Evolutionary conservation across 2,329 filamentous ascomycete genomes (phyloP).

Genomic region (Fusarium verrucosum): DNA sequence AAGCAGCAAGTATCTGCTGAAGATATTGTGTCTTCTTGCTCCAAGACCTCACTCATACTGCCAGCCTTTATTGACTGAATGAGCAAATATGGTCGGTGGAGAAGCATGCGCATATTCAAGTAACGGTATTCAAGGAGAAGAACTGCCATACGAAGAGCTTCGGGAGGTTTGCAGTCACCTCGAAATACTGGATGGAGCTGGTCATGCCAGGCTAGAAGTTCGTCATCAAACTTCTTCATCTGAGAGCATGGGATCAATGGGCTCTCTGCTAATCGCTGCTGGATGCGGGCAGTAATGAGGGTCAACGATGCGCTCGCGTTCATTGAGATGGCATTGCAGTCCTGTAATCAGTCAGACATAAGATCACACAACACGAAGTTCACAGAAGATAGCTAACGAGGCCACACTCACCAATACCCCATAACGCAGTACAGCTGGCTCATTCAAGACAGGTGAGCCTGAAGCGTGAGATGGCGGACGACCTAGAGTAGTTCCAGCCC

Average conservation of each 20-base stretch:
- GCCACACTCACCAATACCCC: neutral
- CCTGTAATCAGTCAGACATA: neutral
- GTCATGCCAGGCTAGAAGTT: neutral
- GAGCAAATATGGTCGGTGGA: conserved; percentile 12
- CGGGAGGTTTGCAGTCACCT: neutral
- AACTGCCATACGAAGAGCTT: neutral
- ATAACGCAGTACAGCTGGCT: neutral
- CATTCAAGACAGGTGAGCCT: conserved; percentile 52
- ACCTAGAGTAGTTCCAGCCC: conserved; percentile 76
- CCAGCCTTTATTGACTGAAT: neutral
- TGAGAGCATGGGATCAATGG: conserved; percentile 74
- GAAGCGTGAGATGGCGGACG: conserved; percentile 55
- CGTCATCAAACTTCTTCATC: neutral
- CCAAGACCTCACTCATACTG: rapidly evolving
- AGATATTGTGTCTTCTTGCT: neutral
- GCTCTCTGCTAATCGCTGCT: conserved; percentile 76
- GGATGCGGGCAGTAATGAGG: conserved; percentile 79
- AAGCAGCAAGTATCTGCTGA: neutral
- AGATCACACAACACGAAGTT: neutral
- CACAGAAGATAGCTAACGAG: neutral
- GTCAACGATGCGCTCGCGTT: conserved; percentile 78
- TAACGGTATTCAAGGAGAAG: neutral
- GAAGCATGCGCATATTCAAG: conserved; percentile 1
- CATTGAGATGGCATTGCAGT: conserved; percentile 66
- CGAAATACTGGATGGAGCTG: neutral